Evolutionary conservation across 2,329 filamentous ascomycete genomes (phyloP), one percentile per base, ranked within the genome.

Genomic region (Sarocladiaceae sp.): DNA sequence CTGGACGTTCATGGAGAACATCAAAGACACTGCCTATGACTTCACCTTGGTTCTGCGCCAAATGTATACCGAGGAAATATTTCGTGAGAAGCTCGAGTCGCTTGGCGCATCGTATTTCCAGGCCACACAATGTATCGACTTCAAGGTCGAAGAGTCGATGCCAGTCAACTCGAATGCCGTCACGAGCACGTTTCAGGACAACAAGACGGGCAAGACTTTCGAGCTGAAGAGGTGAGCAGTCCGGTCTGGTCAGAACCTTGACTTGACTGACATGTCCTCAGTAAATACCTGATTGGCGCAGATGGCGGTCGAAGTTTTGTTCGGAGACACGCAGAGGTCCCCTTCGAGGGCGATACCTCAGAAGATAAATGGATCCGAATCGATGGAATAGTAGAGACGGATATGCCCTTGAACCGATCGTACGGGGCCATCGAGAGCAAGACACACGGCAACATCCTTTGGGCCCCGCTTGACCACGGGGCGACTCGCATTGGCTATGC

Each of bases 21-120:
- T 76, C 61, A 58, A 60, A 19, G 33, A 35, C 33, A 35, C 33
- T 20, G 33, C 33, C 20, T 76, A 69, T 58, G 66, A 73, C 48
- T 78, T 74, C 51, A 64, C 67, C 0, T 58, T 76, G n/a, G 73
- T 76, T 1, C 52, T 79, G 44, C 62, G 74, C 13, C 73, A 79
- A 56, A 76, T 72, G 53, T 76, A 74, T 52, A 69, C 73, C 6
- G 74, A 78, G 51, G 68, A 70, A 11, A 69, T 78, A 33, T 70
- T 77, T 43, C 63, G 73, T 33, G 56, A 58, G n/a, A 58, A 63
- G 46, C 40, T 67, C 54, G 57, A 47, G 40, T 60, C 50, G 39
- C 51, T 66, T 23, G 65, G 65, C 16, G 60, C 63, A 1, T 47
- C 56, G 1, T 56, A 68, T 4, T 57, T 63, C 32, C 54, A 59